Base-by-base conservation (phyloP, 441 rosid species). In the Syzygium syzygioides region DNA sequence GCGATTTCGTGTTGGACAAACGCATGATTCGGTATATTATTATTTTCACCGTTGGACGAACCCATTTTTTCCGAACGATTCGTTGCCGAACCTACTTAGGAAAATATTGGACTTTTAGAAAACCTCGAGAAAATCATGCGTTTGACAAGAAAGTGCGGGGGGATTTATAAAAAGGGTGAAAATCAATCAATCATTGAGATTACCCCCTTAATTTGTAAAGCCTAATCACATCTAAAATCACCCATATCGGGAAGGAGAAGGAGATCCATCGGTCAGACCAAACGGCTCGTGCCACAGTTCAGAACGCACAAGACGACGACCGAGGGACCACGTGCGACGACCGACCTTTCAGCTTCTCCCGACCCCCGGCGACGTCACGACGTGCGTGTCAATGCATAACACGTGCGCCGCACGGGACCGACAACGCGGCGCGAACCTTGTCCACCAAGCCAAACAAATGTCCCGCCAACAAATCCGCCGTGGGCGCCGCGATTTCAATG, bases 311-410 rank as follows among this genome's bases (percentile, higher is more conserved):
- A 3, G 9, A 53, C 28, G 45, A 55, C 41, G 19, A 23, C 32
- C 76, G 9, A 20, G 18, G 86, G 13, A 25, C 23, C 18, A 10
- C 71, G 30, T 30, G 60, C 26, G 54, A 76, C 89, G 53, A 56
- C 89, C 60, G 54, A 59, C 87, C 4, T 57, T 13, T 86, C 20
- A 25, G 18, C 13, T 28, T 28, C 54, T 6, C 14, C 11, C 13
- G 0, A 2, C 6, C 14, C 19, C 71, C n/a, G 2, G 4, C 68
- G 60, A 88, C 91, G 93, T 94, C 94, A 93, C 88, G 85, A 41
- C 91, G 45, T 90, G 85, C 94, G 95, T 80, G 85, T 34, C 20
- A 53, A 12, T 55, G 20, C 26, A 45, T 7, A 15, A 68, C 71
- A 87, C 92, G 91, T 88, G 93, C 85, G 86, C 37, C 23, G 48